Base-by-base conservation (phyloP, 1,284 basidiomycete genomes). In the Puccinia hordei region DNA sequence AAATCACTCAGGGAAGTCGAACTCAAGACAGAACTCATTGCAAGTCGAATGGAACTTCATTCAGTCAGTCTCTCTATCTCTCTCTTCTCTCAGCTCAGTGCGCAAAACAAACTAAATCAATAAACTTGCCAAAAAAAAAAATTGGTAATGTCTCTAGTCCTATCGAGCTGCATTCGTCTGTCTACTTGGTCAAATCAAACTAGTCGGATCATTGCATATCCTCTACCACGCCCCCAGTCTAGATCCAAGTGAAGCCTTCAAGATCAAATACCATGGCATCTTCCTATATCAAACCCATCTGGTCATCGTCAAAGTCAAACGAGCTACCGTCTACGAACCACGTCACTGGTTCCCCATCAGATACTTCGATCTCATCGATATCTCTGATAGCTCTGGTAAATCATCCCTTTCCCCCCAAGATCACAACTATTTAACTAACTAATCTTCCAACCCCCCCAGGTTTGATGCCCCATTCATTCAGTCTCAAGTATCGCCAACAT, bases 231-330 rank as follows among this genome's bases (percentile, higher is more conserved):
- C 66, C 22, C 80, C 74, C 30, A 59, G 49, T 41, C 46, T 76
- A 35, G 84, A 88, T 51, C 68, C 73, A 17, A 78, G 55, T 19
- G 83, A 86, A 10, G 86, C 88, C 33, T 87, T 92, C 82, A 91
- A 90, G 84, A 92, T 93, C 81, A 93, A 92, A 85, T 95, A 95
- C 85, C 88, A 93, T 24, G 94, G 92, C 51, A 92, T 92, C 13
- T 95, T 97, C 85, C 87, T 98, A 66, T 98, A 94, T 84, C 87
- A 89, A 15, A 93, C 93, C 19, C 96, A 94, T 85, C 86, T 97
- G 68, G 88, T 96, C 57, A 87, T 98, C 53, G 92, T 90, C 83
- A 97, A 96, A 87, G 90, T 94, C 73, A 88, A 89, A 82, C 89
- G 90, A 65, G 92, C 83, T 24, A 83, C 89, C 85, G 87, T 88